Evolutionary conservation across 495 filamentous ascomycete genomes (phyloP).

Genomic region (Pyrenopolyporus hunteri): DNA sequence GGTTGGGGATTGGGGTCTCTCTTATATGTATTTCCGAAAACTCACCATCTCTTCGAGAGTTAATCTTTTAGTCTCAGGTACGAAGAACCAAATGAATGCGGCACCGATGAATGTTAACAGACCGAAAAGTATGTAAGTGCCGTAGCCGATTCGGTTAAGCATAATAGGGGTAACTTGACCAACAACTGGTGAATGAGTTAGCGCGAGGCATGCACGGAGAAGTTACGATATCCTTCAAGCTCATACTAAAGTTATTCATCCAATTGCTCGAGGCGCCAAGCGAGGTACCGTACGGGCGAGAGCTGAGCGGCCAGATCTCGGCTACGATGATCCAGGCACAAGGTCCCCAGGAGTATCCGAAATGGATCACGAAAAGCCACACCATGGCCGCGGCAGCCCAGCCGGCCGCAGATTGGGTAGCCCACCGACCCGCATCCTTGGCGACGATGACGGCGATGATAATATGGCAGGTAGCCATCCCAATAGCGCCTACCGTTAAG

Average conservation of each 20-base stretch:
- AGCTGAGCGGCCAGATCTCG: constrained; percentile 79
- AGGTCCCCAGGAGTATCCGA: constrained; percentile 77
- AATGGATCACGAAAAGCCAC: constrained; percentile 82
- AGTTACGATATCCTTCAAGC: background rate
- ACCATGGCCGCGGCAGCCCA: constrained; percentile 84
- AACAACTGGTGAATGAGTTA: constrained; percentile 49
- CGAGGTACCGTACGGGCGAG: constrained; percentile 74
- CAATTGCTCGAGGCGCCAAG: constrained; percentile 67
- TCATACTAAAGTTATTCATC: constrained; percentile 59
- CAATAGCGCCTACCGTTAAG: constrained; percentile 61
- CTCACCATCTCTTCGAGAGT: constrained; percentile 63
- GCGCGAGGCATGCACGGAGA: background rate
- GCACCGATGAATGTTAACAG: constrained; percentile 71
- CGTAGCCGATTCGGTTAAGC: constrained; percentile 72
- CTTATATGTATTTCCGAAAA: background rate
- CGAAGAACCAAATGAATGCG: constrained; percentile 74
- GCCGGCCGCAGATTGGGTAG: constrained; percentile 64
- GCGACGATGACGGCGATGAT: constrained; percentile 78
- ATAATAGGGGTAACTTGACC: constrained; percentile 79
- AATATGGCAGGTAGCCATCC: constrained; percentile 68
- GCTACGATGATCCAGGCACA: constrained; percentile 75
- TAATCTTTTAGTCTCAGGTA: constrained; percentile 76
- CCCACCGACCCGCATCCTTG: constrained; percentile 64
- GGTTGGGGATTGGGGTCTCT: too few species aligned
- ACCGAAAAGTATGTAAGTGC: constrained; percentile 82